These are phyloP conservation scores for Wickerhamiella musiphila DNA, from an alignment of 805 yeast genomes.

Conservation along the genomic window DNA sequence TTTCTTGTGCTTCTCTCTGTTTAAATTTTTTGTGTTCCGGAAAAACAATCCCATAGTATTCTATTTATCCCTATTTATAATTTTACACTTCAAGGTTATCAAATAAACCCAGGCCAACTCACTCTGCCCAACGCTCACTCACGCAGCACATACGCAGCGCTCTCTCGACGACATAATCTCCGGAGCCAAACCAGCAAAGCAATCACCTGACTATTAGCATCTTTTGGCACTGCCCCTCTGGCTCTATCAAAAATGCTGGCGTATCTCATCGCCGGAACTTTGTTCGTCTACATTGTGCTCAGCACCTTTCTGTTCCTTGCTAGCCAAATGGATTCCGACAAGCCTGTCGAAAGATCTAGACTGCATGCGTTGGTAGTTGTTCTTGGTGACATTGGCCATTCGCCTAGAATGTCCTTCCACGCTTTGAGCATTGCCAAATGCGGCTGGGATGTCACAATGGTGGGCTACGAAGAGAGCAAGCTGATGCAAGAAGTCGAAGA, in stretches of 20 bases:
- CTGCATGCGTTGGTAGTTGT: constrained; percentile 62
- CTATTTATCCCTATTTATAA: too few species aligned
- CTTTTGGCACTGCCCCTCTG: constrained; percentile 9
- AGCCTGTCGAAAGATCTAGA: constrained; percentile 14
- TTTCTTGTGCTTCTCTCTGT: too few species aligned
- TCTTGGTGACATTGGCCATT: constrained; percentile 84
- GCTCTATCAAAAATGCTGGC: constrained; percentile 5
- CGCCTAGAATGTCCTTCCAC: constrained; percentile 89
- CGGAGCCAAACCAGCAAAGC: too few species aligned
- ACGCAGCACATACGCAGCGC: too few species aligned
- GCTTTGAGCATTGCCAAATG: constrained; percentile 53
- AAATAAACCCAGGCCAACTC: too few species aligned
- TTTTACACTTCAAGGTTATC: too few species aligned
- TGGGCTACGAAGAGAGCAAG: constrained; percentile 43
- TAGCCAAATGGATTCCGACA: constrained; percentile 3
- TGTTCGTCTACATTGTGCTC: constrained; percentile 7
- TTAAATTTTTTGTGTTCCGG: too few species aligned
- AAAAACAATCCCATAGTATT: too few species aligned
- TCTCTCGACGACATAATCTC: too few species aligned
- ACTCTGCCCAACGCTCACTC: too few species aligned
- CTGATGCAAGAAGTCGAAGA: constrained; percentile 15
- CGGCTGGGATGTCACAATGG: constrained; percentile 62
- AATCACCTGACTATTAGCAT: too few species aligned
- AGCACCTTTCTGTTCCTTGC: constrained; percentile 10
- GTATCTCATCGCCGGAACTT: constrained; percentile 2